These are phyloP conservation scores for Wallacemonas sp. DNA, from an alignment of 208 protist species.

Conservation along the genomic window DNA sequence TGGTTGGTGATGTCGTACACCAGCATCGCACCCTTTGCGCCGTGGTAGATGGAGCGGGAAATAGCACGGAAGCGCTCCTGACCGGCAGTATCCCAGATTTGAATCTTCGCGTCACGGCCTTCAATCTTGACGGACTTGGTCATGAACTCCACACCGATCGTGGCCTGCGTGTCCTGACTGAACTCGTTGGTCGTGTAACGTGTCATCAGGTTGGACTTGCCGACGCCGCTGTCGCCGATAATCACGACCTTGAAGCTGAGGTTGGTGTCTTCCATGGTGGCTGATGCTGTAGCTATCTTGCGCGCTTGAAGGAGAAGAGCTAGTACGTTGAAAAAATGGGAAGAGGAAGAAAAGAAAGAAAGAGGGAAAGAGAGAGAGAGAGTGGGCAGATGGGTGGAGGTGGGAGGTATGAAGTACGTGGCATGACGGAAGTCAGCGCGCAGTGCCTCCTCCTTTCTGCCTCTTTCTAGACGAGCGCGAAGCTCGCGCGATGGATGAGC, in stretches of 20 bases:
- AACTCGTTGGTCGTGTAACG: slow-evolving; percentile 89
- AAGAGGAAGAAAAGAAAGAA: slow-evolving; percentile 12
- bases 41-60: slow-evolving; percentile 96
- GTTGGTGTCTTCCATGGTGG: slow-evolving; percentile 83
- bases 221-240: slow-evolving; percentile 90
- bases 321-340: slow-evolving; percentile 2
- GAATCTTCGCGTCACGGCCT: slow-evolving; percentile 97
- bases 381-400: neutral
- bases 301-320: neutral
- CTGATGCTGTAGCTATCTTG: neutral
- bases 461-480: too few species aligned
- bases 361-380: neutral
- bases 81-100: slow-evolving; percentile 99
- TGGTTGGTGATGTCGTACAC: slow-evolving; percentile 99
- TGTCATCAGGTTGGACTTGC: slow-evolving; percentile 90
- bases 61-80: slow-evolving; percentile 99
- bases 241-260: slow-evolving; percentile 95
- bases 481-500: too few species aligned
- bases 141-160: slow-evolving; percentile 95
- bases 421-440: neutral
- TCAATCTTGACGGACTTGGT: slow-evolving; percentile 92
- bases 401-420: neutral
- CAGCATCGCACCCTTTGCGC: slow-evolving; percentile 98
- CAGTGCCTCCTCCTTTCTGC: too few species aligned
- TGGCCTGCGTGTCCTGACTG: slow-evolving; percentile 86